Evolutionary conservation across 2,329 filamentous ascomycete species (phyloP).

Genomic region (Paracoccidioides lutzii): DNA sequence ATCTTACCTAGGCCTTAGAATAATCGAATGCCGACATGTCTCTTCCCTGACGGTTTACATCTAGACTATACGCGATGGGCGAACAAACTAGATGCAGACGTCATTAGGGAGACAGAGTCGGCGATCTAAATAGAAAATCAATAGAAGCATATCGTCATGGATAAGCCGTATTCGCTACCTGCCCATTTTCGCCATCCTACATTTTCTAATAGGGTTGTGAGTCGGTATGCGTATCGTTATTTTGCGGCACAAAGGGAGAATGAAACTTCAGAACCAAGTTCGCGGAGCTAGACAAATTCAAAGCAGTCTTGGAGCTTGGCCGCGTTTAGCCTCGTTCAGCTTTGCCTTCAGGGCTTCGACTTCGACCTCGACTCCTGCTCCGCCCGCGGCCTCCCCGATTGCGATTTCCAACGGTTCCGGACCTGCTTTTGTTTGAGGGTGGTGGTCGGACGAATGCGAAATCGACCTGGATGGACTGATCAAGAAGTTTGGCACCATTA

Average conservation of each 20-base stretch:
- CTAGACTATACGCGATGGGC: neutral
- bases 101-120: slow-evolving; percentile 3
- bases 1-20: slow-evolving; percentile 6
- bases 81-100: neutral
- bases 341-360: slow-evolving; percentile 32
- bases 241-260: neutral
- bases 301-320: neutral
- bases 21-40: slow-evolving; percentile 9
- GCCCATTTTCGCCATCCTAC: neutral
- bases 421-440: slow-evolving; percentile 32
- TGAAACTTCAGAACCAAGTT: neutral
- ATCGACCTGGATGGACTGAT: slow-evolving; percentile 53
- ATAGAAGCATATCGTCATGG: neutral
- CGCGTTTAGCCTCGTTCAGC: slow-evolving; percentile 21
- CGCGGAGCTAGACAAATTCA: neutral
- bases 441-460: slow-evolving; percentile 53
- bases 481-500: slow-evolving; percentile 48
- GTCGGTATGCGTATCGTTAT: neutral
- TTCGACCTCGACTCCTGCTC: slow-evolving; percentile 34
- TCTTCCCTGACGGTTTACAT: neutral
- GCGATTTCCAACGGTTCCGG: slow-evolving; percentile 27
- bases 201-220: neutral
- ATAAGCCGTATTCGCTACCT: neutral
- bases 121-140: neutral
- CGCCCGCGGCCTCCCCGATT: slow-evolving; percentile 27